Percentiles rank a stretch among this genome's conserved stretches.
phyloP scores from a whole-genome alignment of 345 rosid genomes.

The Geranium rotundifolium region DNA sequence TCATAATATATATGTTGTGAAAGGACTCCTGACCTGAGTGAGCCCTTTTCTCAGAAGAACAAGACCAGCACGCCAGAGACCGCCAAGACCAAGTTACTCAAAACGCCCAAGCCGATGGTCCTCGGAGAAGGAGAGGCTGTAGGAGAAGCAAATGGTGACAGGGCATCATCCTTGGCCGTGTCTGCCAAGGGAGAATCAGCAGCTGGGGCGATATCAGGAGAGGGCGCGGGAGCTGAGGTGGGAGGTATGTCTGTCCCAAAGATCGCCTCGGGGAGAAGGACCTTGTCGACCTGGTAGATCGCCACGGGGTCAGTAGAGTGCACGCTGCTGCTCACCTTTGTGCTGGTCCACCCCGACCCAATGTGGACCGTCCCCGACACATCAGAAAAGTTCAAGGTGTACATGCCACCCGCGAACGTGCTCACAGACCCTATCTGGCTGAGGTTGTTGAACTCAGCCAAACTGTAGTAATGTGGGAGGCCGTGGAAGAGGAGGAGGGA shows the following conservation, averaged over 20 bases:
- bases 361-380: slow-evolving; percentile 49
- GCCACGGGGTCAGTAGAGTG: slow-evolving; percentile 74
- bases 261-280: slow-evolving; percentile 75
- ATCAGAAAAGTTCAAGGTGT: slow-evolving; percentile 58
- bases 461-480: slow-evolving; percentile 56
- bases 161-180: too few relatives aligned
- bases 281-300: slow-evolving; percentile 62
- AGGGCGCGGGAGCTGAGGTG: slow-evolving; percentile 72
- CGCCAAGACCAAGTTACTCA: slow-evolving; percentile 30
- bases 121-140: slow-evolving; percentile 22
- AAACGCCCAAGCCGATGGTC: slow-evolving; percentile 16
- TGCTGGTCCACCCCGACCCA: slow-evolving; percentile 67
- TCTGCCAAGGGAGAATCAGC: slow-evolving; percentile 52
- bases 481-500: slow-evolving; percentile 75
- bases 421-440: slow-evolving; percentile 44
- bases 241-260: slow-evolving; percentile 91
- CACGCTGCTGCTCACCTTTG: slow-evolving; percentile 69
- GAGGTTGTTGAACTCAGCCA: slow-evolving; percentile 76
- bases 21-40: too few relatives aligned
- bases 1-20: too few relatives aligned
- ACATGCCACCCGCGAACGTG: slow-evolving; percentile 64
- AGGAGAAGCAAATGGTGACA: slow-evolving; percentile 16
- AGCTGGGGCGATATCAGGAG: slow-evolving; percentile 47
- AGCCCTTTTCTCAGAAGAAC: too few relatives aligned
- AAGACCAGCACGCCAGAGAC: slow-evolving; percentile 26